Evolutionary conservation across 1,284 basidiomycete genomes (phyloP).

Genomic region (Trametes sp.): DNA sequence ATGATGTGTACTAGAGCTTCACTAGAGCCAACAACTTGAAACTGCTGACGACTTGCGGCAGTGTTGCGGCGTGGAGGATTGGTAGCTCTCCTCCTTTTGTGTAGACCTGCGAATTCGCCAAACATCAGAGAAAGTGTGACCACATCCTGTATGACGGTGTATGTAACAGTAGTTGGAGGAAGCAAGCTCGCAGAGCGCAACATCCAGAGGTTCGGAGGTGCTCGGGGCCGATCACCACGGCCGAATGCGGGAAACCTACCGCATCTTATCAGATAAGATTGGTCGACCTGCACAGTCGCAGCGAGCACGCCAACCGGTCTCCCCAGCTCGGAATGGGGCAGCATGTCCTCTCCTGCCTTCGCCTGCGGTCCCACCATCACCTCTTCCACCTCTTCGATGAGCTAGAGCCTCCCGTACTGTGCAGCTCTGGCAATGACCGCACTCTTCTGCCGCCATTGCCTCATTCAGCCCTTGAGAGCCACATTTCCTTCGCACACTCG

Average conservation of each 20-base stretch:
- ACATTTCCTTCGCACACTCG: neutral
- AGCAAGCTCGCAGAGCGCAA: too few species aligned
- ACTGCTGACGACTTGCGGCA: too few species aligned
- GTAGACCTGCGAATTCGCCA: too few species aligned
- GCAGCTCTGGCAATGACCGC: conserved; percentile 9
- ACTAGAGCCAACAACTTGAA: too few species aligned
- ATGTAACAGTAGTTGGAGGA: too few species aligned
- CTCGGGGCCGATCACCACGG: neutral
- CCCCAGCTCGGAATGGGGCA: conserved; percentile 8
- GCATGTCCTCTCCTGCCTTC: conserved; percentile 3
- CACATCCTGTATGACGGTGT: too few species aligned
- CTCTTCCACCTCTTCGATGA: neutral
- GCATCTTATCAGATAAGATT: conserved; percentile 32
- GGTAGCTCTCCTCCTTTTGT: too few species aligned
- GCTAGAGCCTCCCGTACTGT: neutral
- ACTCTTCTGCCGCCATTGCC: conserved; percentile 21
- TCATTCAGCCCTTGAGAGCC: conserved; percentile 14
- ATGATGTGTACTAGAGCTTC: too few species aligned
- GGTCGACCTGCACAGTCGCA: neutral
- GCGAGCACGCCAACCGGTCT: conserved; percentile 23
- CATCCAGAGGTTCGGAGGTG: neutral
- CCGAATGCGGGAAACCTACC: too few species aligned
- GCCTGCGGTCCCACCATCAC: neutral
- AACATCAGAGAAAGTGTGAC: too few species aligned
- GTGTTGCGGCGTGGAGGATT: too few species aligned